A percentile compares a stretch with the other conserved stretches of the same genome.
Evolutionary conservation across 2,329 filamentous ascomycete genomes (phyloP).

Genomic region (Aspergillus sergii): DNA sequence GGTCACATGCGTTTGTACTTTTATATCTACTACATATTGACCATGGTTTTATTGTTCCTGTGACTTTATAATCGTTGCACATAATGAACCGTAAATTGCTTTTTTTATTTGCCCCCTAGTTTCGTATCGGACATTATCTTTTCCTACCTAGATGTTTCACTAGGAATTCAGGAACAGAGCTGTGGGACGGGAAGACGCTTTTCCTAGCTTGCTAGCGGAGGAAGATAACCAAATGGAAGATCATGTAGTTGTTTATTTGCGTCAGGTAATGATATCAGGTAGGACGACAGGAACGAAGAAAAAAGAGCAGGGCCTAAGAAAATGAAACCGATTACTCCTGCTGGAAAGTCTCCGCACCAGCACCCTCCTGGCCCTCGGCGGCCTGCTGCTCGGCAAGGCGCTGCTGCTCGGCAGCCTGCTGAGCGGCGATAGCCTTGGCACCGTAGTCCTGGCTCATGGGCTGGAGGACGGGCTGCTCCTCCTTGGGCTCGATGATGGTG

Average conservation of each 20-base stretch:
- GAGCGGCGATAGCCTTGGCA: slow-evolving; percentile 76
- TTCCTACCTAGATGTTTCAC: slow-evolving; percentile 18
- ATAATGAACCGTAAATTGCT: slow-evolving; percentile 7
- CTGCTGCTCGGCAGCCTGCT: slow-evolving; percentile 58
- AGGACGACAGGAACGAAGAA: slow-evolving; percentile 34
- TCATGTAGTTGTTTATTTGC: slow-evolving; percentile 41
- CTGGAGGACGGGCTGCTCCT: slow-evolving; percentile 93
- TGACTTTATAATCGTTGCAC: background rate
- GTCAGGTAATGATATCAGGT: slow-evolving; percentile 38
- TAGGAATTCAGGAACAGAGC: slow-evolving; percentile 10
- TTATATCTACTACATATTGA: background rate
- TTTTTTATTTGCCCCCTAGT: slow-evolving; percentile 10
- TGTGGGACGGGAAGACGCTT: slow-evolving; percentile 3
- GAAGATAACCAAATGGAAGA: slow-evolving; percentile 17
- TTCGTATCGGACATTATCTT: slow-evolving; percentile 15
- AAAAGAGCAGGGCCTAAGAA: slow-evolving; percentile 30
- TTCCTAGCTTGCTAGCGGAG: background rate
- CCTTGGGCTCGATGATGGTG: slow-evolving; percentile 99
- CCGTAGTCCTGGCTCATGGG: slow-evolving; percentile 98
- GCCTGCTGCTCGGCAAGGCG: slow-evolving; percentile 62
- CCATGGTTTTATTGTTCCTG: background rate
- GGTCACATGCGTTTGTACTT: slow-evolving; percentile 1
- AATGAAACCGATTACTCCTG: slow-evolving; percentile 48
- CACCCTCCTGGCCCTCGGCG: slow-evolving; percentile 48
- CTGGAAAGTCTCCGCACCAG: slow-evolving; percentile 46